Conservation (phyloP, 2,329 filamentous ascomycete genomes). For the Claviceps purpurea region DNA sequence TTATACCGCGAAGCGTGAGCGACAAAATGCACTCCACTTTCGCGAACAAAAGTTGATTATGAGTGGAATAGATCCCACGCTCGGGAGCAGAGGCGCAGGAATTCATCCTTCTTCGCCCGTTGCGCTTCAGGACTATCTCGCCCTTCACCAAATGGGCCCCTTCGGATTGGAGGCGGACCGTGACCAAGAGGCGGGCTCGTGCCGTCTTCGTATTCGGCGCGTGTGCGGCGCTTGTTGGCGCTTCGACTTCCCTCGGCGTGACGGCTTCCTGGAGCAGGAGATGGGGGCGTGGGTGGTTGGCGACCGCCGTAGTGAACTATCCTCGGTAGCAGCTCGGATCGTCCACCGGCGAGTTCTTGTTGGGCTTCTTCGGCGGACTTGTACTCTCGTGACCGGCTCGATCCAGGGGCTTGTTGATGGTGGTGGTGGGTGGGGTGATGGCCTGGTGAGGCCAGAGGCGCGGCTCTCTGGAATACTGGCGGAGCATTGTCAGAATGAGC, state of each 20-base stretch:
- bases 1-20: background rate
- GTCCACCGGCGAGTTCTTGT: conserved; percentile 76
- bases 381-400: conserved; percentile 67
- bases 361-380: conserved; percentile 94
- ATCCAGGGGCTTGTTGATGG: conserved; percentile 35
- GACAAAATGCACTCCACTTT: background rate
- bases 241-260: conserved; percentile 39
- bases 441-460: conserved; percentile 66
- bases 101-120: conserved; percentile 82
- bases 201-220: conserved; percentile 90
- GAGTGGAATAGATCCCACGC: conserved; percentile 98
- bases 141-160: conserved; percentile 67
- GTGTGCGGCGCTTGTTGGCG: conserved; percentile 57
- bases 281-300: conserved; percentile 84
- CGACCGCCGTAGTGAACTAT: conserved; percentile 92
- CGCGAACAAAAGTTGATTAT: conserved; percentile 26
- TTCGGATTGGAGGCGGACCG: conserved; percentile 47
- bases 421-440: conserved; percentile 40
- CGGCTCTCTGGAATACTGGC: conserved; percentile 40
- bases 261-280: conserved; percentile 47
- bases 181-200: conserved; percentile 72
- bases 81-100: conserved; percentile 69
- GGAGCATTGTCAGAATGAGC: conserved; percentile 42
- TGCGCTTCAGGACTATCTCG: conserved; percentile 74
- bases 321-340: conserved; percentile 82